phyloP scores from a whole-genome alignment of 331 rosid genomes.

The Ulmus americana region DNA sequence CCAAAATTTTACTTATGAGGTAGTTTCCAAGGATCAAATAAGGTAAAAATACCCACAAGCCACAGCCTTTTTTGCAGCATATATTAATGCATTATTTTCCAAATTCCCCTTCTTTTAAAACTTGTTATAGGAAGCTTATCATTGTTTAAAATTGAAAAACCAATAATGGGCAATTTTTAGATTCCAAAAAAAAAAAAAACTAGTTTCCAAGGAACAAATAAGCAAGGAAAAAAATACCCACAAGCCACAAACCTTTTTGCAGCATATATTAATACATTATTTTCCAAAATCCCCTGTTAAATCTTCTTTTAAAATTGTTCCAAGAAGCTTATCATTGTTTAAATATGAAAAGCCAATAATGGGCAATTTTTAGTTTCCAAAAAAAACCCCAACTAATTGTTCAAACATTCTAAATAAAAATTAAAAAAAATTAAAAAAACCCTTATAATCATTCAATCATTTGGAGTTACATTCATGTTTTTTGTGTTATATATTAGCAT shows the following conservation, averaged over 20 bases:
- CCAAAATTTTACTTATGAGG: constrained; percentile 22
- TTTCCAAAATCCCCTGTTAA: neutral
- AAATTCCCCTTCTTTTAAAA: neutral
- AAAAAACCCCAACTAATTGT: neutral
- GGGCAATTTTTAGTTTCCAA: neutral
- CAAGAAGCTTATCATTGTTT: neutral
- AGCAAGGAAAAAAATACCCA: neutral
- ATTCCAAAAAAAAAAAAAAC: too few relatives aligned
- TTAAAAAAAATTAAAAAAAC: neutral
- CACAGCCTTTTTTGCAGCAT: constrained; percentile 1
- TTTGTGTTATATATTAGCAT: constrained; percentile 11
- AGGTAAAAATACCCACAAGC: neutral
- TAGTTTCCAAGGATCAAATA: constrained; percentile 9
- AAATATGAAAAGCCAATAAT: neutral
- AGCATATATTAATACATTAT: neutral
- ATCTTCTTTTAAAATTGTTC: neutral
- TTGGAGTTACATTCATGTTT: neutral
- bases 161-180: neutral
- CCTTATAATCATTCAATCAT: constrained; percentile 13
- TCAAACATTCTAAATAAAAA: neutral
- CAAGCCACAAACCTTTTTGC: neutral
- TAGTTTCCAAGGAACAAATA: constrained; percentile 12
- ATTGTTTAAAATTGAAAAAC: neutral
- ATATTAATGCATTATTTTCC: neutral
- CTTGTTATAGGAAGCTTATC: neutral